Percentiles rank a stretch among this genome's conserved stretches.
Conservation (phyloP, 139 green algal species). For the Coelastrella sp. region DNA sequence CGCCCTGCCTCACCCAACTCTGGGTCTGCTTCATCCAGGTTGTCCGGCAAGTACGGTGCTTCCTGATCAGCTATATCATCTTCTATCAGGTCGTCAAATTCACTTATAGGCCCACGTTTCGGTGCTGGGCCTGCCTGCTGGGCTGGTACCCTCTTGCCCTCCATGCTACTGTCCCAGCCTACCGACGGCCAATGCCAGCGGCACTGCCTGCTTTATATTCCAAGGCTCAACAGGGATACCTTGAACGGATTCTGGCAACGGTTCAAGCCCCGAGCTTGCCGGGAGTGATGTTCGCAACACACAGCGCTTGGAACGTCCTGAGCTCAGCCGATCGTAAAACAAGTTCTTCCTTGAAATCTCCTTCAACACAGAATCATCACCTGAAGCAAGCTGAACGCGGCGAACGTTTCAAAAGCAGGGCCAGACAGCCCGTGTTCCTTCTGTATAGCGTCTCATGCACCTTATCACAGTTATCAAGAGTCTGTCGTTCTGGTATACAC, state of each 20-base stretch:
- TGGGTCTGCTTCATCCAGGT: constrained; percentile 51
- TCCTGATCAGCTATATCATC: constrained; percentile 46
- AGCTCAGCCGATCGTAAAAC: too few species aligned
- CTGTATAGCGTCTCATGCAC: not conserved
- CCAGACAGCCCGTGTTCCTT: not conserved
- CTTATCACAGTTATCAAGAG: not conserved
- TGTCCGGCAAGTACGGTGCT: constrained; percentile 48
- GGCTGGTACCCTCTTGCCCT: constrained; percentile 20
- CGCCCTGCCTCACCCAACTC: constrained; percentile 81
- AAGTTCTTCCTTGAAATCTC: too few species aligned
- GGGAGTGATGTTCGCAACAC: too few species aligned
- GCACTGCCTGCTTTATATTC: not conserved
- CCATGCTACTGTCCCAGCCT: constrained; percentile 4
- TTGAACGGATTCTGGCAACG: too few species aligned
- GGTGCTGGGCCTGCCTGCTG: constrained; percentile 28
- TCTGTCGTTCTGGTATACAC: not conserved
- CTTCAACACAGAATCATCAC: too few species aligned
- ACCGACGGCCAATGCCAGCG: not conserved
- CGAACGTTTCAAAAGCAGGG: too few species aligned
- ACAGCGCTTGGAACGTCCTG: too few species aligned
- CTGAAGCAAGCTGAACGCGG: too few species aligned
- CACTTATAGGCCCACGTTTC: constrained; percentile 36
- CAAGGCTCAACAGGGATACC: too few species aligned
- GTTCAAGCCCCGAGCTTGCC: too few species aligned
- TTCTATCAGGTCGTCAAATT: constrained; percentile 52